Conservation (phyloP, 163 green algal species). For the Volvox carteri region DNA sequence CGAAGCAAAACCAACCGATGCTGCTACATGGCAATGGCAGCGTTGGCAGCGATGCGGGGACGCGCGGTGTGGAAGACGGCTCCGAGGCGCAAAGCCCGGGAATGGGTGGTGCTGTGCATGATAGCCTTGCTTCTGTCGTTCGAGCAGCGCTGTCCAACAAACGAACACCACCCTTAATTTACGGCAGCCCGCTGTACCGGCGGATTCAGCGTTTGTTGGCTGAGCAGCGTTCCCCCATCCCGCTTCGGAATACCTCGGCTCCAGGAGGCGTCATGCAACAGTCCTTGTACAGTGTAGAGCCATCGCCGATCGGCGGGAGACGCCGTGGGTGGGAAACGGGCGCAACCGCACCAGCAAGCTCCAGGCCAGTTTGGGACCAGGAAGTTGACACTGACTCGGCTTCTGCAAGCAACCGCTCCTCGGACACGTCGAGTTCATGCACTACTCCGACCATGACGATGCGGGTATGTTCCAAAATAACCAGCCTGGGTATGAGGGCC, state of each 20-base stretch:
- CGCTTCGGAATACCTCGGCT: background rate
- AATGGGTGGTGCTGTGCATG: background rate
- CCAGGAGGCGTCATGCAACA: background rate
- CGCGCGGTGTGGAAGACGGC: background rate
- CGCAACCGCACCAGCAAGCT: background rate
- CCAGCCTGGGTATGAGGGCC: too few species aligned
- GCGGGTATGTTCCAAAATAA: background rate
- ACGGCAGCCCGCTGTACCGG: constrained; percentile 22
- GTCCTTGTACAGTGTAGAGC: background rate
- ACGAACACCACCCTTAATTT: background rate
- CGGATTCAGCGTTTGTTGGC: constrained; percentile 35
- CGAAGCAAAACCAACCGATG: background rate
- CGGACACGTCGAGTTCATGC: constrained; percentile 1
- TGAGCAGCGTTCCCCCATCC: background rate
- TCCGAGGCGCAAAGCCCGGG: background rate
- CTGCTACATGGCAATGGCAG: background rate
- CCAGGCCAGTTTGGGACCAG: background rate
- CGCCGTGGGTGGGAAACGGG: background rate
- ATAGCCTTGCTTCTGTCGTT: background rate
- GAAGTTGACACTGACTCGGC: background rate
- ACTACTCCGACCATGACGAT: background rate
- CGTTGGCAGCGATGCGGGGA: too few species aligned
- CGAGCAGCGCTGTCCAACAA: background rate
- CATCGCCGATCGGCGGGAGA: background rate
- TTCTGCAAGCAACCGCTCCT: background rate